A percentile compares a stretch with the other conserved stretches of the same genome.
Evolutionary conservation across 352 stramenopile species (phyloP).

Genomic region (Phytophthora pini): DNA sequence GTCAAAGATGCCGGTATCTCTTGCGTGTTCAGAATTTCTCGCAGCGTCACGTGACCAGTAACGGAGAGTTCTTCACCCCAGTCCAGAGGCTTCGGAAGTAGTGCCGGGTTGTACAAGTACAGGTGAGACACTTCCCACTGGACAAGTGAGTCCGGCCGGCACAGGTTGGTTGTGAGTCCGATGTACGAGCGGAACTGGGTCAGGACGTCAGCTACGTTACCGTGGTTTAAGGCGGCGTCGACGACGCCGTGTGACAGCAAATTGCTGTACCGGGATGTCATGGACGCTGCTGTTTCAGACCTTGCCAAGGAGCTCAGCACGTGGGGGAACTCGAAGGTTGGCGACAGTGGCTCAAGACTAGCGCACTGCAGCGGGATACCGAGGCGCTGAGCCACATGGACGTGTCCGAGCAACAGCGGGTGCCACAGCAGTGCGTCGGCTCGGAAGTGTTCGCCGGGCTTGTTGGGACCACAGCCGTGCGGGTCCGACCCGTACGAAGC

Average conservation of each 20-base stretch:
- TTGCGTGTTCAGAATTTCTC: slow-evolving; percentile 1
- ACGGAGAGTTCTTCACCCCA: slow-evolving; percentile 49
- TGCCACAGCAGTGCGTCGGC: slow-evolving; percentile 48
- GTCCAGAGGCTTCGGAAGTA: slow-evolving; percentile 47
- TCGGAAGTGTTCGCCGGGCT: slow-evolving; percentile 41
- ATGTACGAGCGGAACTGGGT: slow-evolving; percentile 48
- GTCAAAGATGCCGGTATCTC: not conserved
- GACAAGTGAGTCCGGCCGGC: slow-evolving; percentile 27
- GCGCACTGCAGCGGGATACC: slow-evolving; percentile 54
- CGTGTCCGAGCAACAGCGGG: slow-evolving; percentile 46
- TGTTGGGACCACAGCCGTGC: slow-evolving; percentile 18
- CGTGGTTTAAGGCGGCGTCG: slow-evolving; percentile 39
- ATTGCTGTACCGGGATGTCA: slow-evolving; percentile 33
- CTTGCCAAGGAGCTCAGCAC: slow-evolving; percentile 33
- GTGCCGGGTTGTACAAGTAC: slow-evolving; percentile 45
- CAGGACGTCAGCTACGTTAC: slow-evolving; percentile 34
- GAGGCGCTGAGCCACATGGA: slow-evolving; percentile 48
- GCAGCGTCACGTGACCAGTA: slow-evolving; percentile 39
- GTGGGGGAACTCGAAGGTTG: slow-evolving; percentile 49
- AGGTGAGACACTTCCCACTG: slow-evolving; percentile 49
- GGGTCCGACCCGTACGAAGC: slow-evolving; percentile 48
- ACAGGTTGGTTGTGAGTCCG: slow-evolving; percentile 27
- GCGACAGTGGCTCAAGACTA: slow-evolving; percentile 39
- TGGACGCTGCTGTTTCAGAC: slow-evolving; percentile 19
- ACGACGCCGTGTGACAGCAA: slow-evolving; percentile 35